Evolutionary conservation across 345 rosid genomes (phyloP), one percentile per base, ranked within the genome.

Genomic region (Arabis hirsuta): DNA sequence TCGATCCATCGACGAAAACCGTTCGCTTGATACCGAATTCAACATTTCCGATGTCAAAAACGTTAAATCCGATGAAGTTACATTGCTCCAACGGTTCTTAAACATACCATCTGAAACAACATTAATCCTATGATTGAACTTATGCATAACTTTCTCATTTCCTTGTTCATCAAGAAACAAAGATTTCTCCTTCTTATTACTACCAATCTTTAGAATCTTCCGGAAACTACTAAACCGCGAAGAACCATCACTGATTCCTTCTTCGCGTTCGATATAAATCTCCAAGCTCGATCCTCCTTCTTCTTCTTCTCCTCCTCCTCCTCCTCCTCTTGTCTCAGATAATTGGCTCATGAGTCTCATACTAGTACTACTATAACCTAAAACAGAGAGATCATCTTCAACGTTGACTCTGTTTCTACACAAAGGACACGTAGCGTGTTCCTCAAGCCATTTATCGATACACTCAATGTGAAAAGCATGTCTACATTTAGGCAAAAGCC

Each of bases 401-500:
- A 87, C 52, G 47, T 58, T 73, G 80, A 95, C 82, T 64, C 75
- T 86, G 12, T 73, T 60, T 60, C 99, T 78, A 67, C 99, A 95
- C 4, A 95, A 80, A 13, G 99, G 99, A 59, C 97, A 95, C 55
- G 96, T 89, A 0, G 97, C 90, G 75, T 95, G 97, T 65, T 73
- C 81, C 62, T 91, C 99, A 13, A 91, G 96, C 99, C 99, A 91
- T 68, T 78, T 80, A 69, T 95, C 99, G 16, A 95, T 87, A 55
- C 97, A 95, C 60, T 72, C 78, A 11, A 91, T 85, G 61, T 95
- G 96, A 52, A 95, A 95, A 26, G 96, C 99, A 58, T 95, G 99
- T 65, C 83, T 87, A 74, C 99, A 91, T 60, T 85, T 82, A 6
- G 99, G 99, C 58, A 95, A 73, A 70, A 95, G 66, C 73, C 97